These are phyloP conservation scores for Ophiocordyceps robertsii DNA, from an alignment of 2,329 filamentous ascomycete species.

Conservation along the genomic window DNA sequence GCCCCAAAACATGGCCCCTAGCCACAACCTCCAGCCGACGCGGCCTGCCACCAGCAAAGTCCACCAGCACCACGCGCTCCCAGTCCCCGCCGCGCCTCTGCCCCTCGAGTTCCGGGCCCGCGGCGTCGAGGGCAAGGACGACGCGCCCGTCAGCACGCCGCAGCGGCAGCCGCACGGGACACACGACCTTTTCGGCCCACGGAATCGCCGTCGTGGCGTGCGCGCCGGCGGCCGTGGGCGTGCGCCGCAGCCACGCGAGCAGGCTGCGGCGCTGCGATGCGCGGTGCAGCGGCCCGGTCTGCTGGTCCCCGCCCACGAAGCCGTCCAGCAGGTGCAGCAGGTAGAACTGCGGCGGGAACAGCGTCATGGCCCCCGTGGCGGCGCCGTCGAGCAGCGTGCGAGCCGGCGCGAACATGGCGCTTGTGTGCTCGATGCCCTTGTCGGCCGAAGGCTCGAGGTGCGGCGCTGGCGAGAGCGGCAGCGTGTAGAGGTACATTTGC, in stretches of 20 bases:
- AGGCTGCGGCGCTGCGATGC: conserved; percentile 37
- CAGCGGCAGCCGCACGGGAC: conserved; percentile 34
- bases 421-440: conserved; percentile 51
- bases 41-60: conserved; percentile 36
- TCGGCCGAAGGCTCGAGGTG: conserved; percentile 55
- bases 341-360: conserved; percentile 86
- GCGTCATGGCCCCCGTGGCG: conserved; percentile 52
- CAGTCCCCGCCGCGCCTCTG: conserved; percentile 39
- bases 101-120: conserved; percentile 39
- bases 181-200: conserved; percentile 50
- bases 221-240: conserved; percentile 26
- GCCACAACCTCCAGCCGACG: conserved; percentile 37
- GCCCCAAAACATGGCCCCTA: conserved; percentile 31
- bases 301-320: conserved; percentile 29
- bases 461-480: conserved; percentile 45
- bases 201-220: conserved; percentile 31
- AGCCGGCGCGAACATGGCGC: conserved; percentile 63
- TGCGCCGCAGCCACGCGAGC: conserved; percentile 34
- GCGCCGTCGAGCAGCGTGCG: conserved; percentile 56
- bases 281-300: conserved; percentile 20
- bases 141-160: conserved; percentile 29
- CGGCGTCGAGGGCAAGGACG: conserved; percentile 43
- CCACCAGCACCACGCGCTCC: conserved; percentile 44
- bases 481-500: conserved; percentile 92
- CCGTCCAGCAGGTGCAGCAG: conserved; percentile 46